phyloP scores from a whole-genome alignment of 805 yeast genomes.

The Saccharomycopsis sp. region DNA sequence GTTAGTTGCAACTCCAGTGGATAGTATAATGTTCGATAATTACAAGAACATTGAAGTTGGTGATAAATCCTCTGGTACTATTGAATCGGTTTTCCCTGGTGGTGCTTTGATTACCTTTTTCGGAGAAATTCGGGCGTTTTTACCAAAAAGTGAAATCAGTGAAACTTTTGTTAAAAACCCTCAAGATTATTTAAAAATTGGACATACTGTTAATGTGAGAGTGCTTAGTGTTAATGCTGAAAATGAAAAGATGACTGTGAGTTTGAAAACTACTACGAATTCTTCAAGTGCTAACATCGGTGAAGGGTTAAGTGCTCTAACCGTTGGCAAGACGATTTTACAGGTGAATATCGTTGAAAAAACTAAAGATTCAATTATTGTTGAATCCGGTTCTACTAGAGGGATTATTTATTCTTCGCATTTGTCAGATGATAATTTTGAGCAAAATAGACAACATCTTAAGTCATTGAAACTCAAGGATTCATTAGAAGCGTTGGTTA shows the following conservation, averaged over 20 bases:
- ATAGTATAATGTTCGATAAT: constrained; percentile 27
- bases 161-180: constrained; percentile 80
- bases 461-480: constrained; percentile 63
- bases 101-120: constrained; percentile 86
- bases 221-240: constrained; percentile 51
- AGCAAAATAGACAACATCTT: constrained; percentile 58
- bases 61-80: constrained; percentile 59
- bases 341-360: constrained; percentile 62
- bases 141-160: constrained; percentile 84
- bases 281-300: constrained; percentile 31
- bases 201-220: constrained; percentile 76
- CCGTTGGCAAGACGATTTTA: constrained; percentile 57
- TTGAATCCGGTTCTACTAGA: constrained; percentile 48
- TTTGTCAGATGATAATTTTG: constrained; percentile 66
- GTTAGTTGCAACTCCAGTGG: constrained; percentile 42
- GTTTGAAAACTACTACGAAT: constrained; percentile 57
- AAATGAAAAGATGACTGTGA: constrained; percentile 52
- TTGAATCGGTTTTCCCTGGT: constrained; percentile 58
- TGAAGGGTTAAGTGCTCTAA: constrained; percentile 39
- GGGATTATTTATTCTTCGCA: constrained; percentile 75
- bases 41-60: constrained; percentile 52
- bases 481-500: constrained; percentile 48
- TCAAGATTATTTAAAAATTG: constrained; percentile 67
- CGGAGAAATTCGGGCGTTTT: constrained; percentile 67
- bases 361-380: constrained; percentile 62